Conservation (phyloP, 192 early-diverging fungal genomes). For the Backusella luteola region DNA sequence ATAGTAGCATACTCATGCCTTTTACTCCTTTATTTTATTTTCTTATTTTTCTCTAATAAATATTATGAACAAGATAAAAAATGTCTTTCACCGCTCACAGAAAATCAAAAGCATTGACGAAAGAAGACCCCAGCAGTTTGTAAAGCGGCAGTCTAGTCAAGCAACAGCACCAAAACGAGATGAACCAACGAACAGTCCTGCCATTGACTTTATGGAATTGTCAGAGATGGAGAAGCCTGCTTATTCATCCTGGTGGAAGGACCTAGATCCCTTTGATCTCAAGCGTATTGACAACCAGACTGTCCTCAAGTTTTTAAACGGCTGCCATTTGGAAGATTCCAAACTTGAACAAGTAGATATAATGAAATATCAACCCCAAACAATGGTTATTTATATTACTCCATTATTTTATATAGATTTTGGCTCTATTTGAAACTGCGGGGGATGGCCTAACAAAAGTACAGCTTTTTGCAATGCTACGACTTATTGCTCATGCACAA, state of each 20-base stretch:
- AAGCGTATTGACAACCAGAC: slow-evolving; percentile 13
- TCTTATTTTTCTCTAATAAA: not conserved
- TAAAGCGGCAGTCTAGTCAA: slow-evolving; percentile 5
- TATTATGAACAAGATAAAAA: slow-evolving; percentile 19
- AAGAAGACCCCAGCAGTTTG: slow-evolving; percentile 26
- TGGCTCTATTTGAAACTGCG: slow-evolving; percentile 23
- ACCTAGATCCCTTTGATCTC: slow-evolving; percentile 23
- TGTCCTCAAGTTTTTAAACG: slow-evolving; percentile 17
- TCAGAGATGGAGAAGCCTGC: not conserved
- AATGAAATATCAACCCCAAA: not conserved
- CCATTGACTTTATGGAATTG: not conserved
- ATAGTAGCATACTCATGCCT: slow-evolving; percentile 1
- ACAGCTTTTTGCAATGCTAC: slow-evolving; percentile 31
- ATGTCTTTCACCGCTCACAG: slow-evolving; percentile 14
- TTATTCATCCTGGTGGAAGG: slow-evolving; percentile 25
- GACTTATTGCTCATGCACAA: slow-evolving; percentile 31
- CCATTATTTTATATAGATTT: slow-evolving; percentile 11
- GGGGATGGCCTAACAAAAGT: slow-evolving; percentile 16
- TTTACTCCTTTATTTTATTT: slow-evolving; percentile 8
- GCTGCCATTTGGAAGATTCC: slow-evolving; percentile 13
- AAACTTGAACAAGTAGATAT: slow-evolving; percentile 19
- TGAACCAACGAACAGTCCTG: not conserved
- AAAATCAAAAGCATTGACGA: slow-evolving; percentile 14
- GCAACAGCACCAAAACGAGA: not conserved
- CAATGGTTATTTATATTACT: too few relatives aligned